Percentiles rank a stretch among this genome's conserved stretches.
Conservation (phyloP, 2,329 filamentous ascomycete genomes). For the Botrytis tulipae region DNA sequence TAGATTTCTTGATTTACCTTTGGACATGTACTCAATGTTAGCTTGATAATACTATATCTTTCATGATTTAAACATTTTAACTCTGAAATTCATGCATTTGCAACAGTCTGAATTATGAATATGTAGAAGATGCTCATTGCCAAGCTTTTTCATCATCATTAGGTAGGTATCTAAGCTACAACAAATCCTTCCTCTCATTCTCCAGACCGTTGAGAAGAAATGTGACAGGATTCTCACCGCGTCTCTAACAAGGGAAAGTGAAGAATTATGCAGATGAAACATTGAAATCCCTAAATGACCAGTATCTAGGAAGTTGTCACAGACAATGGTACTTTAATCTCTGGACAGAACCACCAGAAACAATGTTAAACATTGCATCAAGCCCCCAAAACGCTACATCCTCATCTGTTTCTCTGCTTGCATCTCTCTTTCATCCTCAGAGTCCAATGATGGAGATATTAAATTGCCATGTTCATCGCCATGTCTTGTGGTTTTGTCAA, state of each 20-base stretch:
- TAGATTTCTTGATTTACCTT: neutral
- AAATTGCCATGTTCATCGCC: neutral
- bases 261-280: too few species aligned
- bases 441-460: neutral
- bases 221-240: neutral
- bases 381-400: neutral
- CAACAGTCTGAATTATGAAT: neutral
- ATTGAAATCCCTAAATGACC: neutral
- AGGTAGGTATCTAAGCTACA: neutral
- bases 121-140: fast-evolving
- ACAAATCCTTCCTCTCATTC: neutral
- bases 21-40: neutral
- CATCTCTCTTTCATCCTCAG: neutral
- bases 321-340: neutral
- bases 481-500: neutral
- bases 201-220: neutral
- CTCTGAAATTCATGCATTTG: neutral
- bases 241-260: neutral
- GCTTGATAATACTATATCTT: neutral
- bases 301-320: neutral
- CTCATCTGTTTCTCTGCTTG: neutral
- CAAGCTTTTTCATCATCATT: neutral
- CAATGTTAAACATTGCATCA: fast-evolving
- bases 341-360: neutral
- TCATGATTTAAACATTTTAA: neutral